phyloP scores from a whole-genome alignment of 257 asterid species.

The Penstemon barbatus region DNA sequence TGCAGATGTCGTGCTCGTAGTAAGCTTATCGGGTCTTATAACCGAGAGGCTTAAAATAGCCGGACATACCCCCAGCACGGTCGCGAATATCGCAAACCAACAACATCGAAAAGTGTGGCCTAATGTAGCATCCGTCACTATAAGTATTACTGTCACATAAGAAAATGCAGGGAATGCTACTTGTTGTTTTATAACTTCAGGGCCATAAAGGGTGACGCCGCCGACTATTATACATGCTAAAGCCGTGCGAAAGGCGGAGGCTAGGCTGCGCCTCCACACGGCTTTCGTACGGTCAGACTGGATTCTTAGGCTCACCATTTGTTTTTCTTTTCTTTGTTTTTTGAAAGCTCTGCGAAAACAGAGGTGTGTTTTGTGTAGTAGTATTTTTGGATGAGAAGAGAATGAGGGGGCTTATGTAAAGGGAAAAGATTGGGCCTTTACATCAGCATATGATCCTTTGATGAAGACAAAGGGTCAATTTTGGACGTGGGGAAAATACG shows the following conservation, averaged over 20 bases:
- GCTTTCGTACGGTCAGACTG: slow-evolving; percentile 33
- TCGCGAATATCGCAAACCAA: slow-evolving; percentile 67
- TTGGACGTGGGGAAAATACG: slow-evolving; percentile 33
- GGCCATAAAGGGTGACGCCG: slow-evolving; percentile 64
- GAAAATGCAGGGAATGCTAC: slow-evolving; percentile 71
- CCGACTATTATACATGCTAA: slow-evolving; percentile 83
- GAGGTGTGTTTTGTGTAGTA: background rate
- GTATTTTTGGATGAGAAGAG: slow-evolving; percentile 8
- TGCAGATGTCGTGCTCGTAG: slow-evolving; percentile 43
- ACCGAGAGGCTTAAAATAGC: slow-evolving; percentile 59
- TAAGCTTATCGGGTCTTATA: slow-evolving; percentile 57
- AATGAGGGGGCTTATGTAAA: slow-evolving; percentile 36
- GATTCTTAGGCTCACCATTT: slow-evolving; percentile 34
- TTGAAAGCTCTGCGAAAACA: background rate
- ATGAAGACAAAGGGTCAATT: slow-evolving; percentile 56
- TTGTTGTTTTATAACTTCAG: slow-evolving; percentile 38
- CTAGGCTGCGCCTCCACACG: slow-evolving; percentile 57
- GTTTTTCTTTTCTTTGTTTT: background rate
- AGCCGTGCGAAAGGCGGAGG: slow-evolving; percentile 78
- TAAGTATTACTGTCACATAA: slow-evolving; percentile 64
- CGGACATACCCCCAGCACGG: slow-evolving; percentile 51
- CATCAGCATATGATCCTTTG: slow-evolving; percentile 46
- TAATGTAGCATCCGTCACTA: slow-evolving; percentile 63
- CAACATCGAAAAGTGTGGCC: slow-evolving; percentile 74
- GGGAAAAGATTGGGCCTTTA: slow-evolving; percentile 7